Evolutionary conservation across 2,329 filamentous ascomycete species (phyloP), one percentile per base, ranked within the genome.

Genomic region (Penicillium sp.): DNA sequence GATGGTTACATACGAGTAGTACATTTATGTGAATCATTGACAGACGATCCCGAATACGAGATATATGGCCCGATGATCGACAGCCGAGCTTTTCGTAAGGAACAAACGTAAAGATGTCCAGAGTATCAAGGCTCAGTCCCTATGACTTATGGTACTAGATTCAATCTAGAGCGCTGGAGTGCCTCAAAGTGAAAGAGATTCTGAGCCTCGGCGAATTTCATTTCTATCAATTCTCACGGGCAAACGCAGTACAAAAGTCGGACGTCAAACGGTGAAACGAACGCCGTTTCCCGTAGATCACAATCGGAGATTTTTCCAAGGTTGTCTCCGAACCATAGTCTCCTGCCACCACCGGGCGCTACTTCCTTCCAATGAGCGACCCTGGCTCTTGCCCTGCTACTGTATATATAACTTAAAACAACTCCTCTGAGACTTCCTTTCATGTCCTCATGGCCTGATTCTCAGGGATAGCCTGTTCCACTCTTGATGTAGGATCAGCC

Each of bases 321-420:
- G 19, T 25, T 34, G 31, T 41, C 36, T 46, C 42, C 40, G 46
- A 41, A 25, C 16, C 47, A 38, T 35, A 47, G 50, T 57, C 46
- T 46, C 33, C 13, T 22, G 13, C 25, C 46, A 50, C 45, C 43
- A 19, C 19, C 19, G 19, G 19, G 35, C 42, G 28, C 36, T 60
- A 50, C 52, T 50, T 53, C 54, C 29, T 41, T 52, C n/a, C n/a
- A n/a, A n/a, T n/a, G 52, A 53, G 52, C 49, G 42, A 57, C 46
- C 44, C 46, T 52, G 11, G 43, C 46, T 50, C 42, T n/a, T n/a
- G 48, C 38, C 41, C n/a, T n/a, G n/a, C n/a, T n/a, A n/a, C n/a
- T n/a, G n/a, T n/a, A n/a, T n/a, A 25, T 25, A 25, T 25, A 25
- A 31, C 29, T 39, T 34, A 14, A 18, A n/a, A 13, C 9, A 31